These are phyloP conservation scores for Daedaleopsis nitida DNA, from an alignment of 768 basidiomycete genomes.

Conservation along the genomic window DNA sequence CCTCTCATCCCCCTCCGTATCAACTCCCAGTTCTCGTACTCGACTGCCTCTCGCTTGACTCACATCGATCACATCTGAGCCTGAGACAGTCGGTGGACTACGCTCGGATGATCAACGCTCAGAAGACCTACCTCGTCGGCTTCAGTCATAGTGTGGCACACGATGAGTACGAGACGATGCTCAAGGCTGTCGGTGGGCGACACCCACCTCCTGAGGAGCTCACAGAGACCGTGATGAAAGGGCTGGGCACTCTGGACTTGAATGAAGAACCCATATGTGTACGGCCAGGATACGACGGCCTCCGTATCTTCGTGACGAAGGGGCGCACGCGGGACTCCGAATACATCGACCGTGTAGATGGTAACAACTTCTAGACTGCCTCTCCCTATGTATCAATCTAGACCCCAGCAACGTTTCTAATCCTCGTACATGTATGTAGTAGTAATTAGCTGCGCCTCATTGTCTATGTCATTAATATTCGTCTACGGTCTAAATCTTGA, in stretches of 20 bases:
- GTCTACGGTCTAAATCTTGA: no score
- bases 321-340: constrained; percentile 50
- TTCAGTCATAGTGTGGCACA: constrained; percentile 79
- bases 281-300: constrained; percentile 75
- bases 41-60: constrained; percentile 69
- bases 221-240: constrained; percentile 40
- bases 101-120: constrained; percentile 58
- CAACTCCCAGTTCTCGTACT: constrained; percentile 63
- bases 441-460: no score
- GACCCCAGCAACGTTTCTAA: background rate
- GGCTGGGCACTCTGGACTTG: constrained; percentile 46
- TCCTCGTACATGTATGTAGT: background rate
- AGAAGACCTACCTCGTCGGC: constrained; percentile 71
- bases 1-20: constrained; percentile 33
- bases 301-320: constrained; percentile 53
- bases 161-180: constrained; percentile 72
- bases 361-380: background rate
- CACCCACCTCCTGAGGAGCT: constrained; percentile 23
- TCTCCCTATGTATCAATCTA: background rate
- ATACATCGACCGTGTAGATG: background rate
- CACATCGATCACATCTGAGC: constrained; percentile 82
- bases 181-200: constrained; percentile 49
- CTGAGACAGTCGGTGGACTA: constrained; percentile 60
- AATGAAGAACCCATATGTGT: constrained; percentile 57
- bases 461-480: no score